These are phyloP conservation scores for Aspergillus asperescens DNA, from an alignment of 495 filamentous ascomycete species.

Conservation along the genomic window DNA sequence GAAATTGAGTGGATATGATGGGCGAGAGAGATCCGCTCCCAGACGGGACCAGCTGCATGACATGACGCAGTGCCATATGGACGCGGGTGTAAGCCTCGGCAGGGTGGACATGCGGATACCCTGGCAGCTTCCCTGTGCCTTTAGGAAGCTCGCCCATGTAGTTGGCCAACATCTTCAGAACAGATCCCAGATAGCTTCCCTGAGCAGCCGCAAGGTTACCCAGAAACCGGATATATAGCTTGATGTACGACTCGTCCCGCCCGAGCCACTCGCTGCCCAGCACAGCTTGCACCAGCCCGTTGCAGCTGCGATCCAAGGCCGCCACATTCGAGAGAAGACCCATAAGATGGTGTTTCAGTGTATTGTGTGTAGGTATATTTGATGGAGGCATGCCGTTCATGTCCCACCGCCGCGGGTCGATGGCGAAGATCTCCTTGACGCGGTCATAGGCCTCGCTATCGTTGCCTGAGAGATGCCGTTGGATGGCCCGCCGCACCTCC, in stretches of 20 bases:
- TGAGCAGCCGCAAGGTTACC: constrained; percentile 77
- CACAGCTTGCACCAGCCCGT: constrained; percentile 65
- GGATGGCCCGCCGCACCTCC: constrained; percentile 69
- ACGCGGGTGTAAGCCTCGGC: constrained; percentile 60
- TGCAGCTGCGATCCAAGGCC: constrained; percentile 64
- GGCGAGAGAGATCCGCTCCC: constrained; percentile 64
- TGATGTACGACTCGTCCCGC: constrained; percentile 72
- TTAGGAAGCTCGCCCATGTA: constrained; percentile 57
- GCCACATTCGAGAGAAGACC: constrained; percentile 71
- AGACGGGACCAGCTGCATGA: constrained; percentile 72
- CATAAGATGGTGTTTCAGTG: constrained; percentile 67
- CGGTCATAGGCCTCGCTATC: constrained; percentile 68
- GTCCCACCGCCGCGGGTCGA: constrained; percentile 39
- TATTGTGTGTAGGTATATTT: constrained; percentile 42
- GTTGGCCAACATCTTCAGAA: constrained; percentile 73
- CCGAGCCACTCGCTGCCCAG: constrained; percentile 79
- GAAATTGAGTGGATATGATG: constrained; percentile 62
- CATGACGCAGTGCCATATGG: constrained; percentile 68
- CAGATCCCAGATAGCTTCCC: constrained; percentile 53
- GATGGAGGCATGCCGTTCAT: constrained; percentile 37
- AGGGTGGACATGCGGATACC: constrained; percentile 53
- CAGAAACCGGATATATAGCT: constrained; percentile 72
- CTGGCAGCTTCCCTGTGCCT: constrained; percentile 53
- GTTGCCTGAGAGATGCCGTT: constrained; percentile 53
- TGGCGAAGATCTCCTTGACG: constrained; percentile 62